Evolutionary conservation across 306 rosid genomes (phyloP), one percentile per base, ranked within the genome.

Genomic region (Ceratonia siliqua): DNA sequence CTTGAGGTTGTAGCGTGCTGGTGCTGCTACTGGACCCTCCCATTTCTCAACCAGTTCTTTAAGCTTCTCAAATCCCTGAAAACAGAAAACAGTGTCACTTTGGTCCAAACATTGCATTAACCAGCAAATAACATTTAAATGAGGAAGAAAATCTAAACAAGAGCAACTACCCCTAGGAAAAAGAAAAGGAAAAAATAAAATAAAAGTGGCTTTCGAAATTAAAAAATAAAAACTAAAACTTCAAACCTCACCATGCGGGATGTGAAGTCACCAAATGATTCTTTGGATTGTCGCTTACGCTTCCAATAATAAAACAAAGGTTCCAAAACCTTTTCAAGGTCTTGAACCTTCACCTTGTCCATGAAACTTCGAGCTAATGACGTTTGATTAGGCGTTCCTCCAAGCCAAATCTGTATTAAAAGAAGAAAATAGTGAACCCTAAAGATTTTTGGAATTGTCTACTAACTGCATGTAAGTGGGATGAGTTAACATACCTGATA

Each of bases 221-320:
- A 41, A 62, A 39, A 77, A 67, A 56, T 17, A 77, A 15, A 70
- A 66, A 18, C 22, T 24, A 75, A 50, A 0, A 57, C 36, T 30
- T 62, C 33, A 68, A 57, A 66, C 70, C 92, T 85, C 80, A 92
- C 99, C 89, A 87, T 4, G 49, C 97, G 97, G 80, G 22, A 81
- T 62, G 97, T 70, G 85, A 92, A 95, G 85, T 72, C 76, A 0
- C 98, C 99, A 36, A 95, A 95, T 76, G 99, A 92, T 85, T 95
- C 99, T 73, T 89, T 92, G n/a, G 96, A 85, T 18, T 92, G 92
- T 33, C 99, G 83, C 78, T 84, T 85, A 14, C 91, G 93, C 84
- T 92, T 92, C 99, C 99, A 95, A 48, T 87, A 33, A 81, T 90
- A 95, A 71, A 95, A 89, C 79, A 95, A 76, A 36, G 99, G 99